Evolutionary conservation across 1,284 basidiomycete species (phyloP), one percentile per base, ranked within the genome.

Genomic region (Pascua sp.): DNA sequence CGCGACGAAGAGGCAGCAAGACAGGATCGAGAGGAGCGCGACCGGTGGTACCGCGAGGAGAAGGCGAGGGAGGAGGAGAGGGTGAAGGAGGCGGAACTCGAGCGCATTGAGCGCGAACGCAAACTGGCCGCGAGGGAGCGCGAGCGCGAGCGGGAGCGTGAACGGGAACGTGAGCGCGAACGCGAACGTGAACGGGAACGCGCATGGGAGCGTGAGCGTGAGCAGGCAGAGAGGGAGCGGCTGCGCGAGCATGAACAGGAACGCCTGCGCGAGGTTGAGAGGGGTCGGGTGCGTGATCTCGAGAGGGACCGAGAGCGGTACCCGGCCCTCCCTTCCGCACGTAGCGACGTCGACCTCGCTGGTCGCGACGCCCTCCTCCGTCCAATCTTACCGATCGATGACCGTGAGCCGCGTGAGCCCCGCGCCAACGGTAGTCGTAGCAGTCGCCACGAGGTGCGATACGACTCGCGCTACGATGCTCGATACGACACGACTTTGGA

Each of bases 151-250:
- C 48, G 39, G 1, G 40, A 49, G 10, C 48, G 48, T 9, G 42
- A 37, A 42, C 49, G 40, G 1, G 49, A 50, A 32, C 49, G 49
- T 13, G 51, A 46, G 16, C 51, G 39, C 8, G 37, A 40, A 15
- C 52, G 47, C 18, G 46, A 48, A 15, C 47, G 37, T 11, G 51
- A 44, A 1, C 39, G 39, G 1, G 46, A 57, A 2, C 56, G 42
- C 11, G 52, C 40, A 18, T 38, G 43, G 51, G 51, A 52, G 8
- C 47, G 39, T 17, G 50, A 51, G 16, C 38, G 38, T 1, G 51
- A 52, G 24, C 24, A 32, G 24, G 24, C 24, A 32, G 24, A 37
- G 10, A 43, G 42, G 42, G 42, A 43, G 17, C 37, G 39, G 4
- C 40, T 36, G 15, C 47, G 39, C 17, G 47, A 49, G 38, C 51